Evolutionary conservation across 768 basidiomycete species (phyloP).

Genomic region (Antrodiella citrinella): DNA sequence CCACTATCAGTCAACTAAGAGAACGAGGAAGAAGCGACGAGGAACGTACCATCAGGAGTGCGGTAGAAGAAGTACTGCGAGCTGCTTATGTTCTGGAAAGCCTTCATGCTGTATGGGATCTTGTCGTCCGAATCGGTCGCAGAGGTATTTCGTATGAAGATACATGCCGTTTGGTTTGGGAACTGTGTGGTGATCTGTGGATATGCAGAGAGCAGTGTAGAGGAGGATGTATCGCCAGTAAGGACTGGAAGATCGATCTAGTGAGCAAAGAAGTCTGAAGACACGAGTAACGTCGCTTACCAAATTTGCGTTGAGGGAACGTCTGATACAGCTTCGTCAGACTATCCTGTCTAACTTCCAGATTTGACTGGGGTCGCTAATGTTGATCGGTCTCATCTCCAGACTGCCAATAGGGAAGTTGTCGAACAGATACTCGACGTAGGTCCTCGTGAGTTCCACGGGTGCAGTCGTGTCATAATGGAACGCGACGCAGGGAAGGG

Average conservation of each 20-base stretch:
- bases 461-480: constrained; percentile 29
- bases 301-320: constrained; percentile 25
- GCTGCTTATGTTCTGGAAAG: constrained; percentile 22
- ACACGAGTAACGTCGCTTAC: constrained; percentile 2
- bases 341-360: constrained; percentile 20
- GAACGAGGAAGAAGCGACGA: background rate
- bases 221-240: constrained; percentile 17
- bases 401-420: constrained; percentile 26
- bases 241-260: constrained; percentile 4
- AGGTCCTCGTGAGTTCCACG: constrained; percentile 24
- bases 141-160: constrained; percentile 26
- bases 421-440: constrained; percentile 23
- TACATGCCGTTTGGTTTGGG: constrained; percentile 21
- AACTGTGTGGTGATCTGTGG: constrained; percentile 18
- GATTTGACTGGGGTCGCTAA: constrained; percentile 22
- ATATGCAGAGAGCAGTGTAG: constrained; percentile 18
- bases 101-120: constrained; percentile 25
- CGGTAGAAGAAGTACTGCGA: constrained; percentile 23
- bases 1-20: background rate
- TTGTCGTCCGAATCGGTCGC: constrained; percentile 25
- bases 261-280: background rate
- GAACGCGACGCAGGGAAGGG: constrained; percentile 21
- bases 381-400: constrained; percentile 26
- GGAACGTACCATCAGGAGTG: constrained; percentile 14
- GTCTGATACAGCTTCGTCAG: constrained; percentile 24